Percentiles rank a stretch among this genome's conserved stretches.
These are phyloP conservation scores for Jamesozyma jinghongensis DNA, from an alignment of 805 yeast genomes.

Conservation along the genomic window DNA sequence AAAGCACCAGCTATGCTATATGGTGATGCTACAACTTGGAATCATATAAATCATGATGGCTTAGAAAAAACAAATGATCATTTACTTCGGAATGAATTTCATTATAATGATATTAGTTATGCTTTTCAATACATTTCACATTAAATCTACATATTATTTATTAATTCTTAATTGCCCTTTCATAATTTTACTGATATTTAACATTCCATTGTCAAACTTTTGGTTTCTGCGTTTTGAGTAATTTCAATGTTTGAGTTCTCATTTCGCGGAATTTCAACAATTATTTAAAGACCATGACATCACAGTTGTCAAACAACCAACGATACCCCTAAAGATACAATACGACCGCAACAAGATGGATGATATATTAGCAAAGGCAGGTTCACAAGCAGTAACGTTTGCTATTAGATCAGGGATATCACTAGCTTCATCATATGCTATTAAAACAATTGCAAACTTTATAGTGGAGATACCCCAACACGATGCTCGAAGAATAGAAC, in stretches of 20 bases:
- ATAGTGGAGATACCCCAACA: conserved; percentile 38
- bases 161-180: no score
- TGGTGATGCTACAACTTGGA: conserved; percentile 98
- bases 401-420: conserved; percentile 72
- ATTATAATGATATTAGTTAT: conserved; percentile 62
- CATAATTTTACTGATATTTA: background rate
- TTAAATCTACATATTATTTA: conserved; percentile 7
- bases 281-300: no score
- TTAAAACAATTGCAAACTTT: conserved; percentile 50
- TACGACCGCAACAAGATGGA: conserved; percentile 31
- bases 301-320: no score
- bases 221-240: background rate
- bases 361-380: conserved; percentile 44
- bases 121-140: conserved; percentile 94
- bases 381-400: conserved; percentile 69
- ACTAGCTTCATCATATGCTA: conserved; percentile 63
- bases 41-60: conserved; percentile 63
- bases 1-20: conserved; percentile 83
- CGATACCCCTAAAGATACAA: no score
- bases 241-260: background rate
- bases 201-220: background rate
- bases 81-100: conserved; percentile 63
- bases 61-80: conserved; percentile 65
- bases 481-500: conserved; percentile 39
- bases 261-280: background rate